Evolutionary conservation across 2,329 filamentous ascomycete genomes (phyloP), one percentile per base, ranked within the genome.

Genomic region (Gaeumannomyces sp.): DNA sequence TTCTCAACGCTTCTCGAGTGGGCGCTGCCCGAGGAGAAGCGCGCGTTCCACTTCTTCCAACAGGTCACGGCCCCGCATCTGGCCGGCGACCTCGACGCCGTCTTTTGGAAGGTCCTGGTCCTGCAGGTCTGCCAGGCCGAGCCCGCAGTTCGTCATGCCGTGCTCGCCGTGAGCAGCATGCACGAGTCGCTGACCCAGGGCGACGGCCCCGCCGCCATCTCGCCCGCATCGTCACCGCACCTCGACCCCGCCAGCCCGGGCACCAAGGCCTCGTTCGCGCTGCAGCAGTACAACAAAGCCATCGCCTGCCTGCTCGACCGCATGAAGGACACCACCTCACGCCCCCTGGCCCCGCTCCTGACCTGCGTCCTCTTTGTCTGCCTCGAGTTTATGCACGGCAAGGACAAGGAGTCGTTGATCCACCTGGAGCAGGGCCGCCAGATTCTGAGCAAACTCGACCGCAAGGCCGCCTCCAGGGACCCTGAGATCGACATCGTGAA

Each of bases 331-430:
- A 27, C 60, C 19, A 38, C 53, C 7, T 29, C 38, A 22, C 57
- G 38, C 11, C 66, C 66, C 3, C 59, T 67, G 2, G 66, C 60
- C 3, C 62, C 67, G 16, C 45, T 68, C 28, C 62, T 68, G 62
- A 67, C 67, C 4, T 67, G 66, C 50, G 53, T 68, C 14, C 65
- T 68, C 31, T 68, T 81, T 67, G 80, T 82, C 29, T 83, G 81
- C 68, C 79, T 85, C 61, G 83, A 85, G 71, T 82, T 83, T 68
- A 74, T 85, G 66, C 80, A 81, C 45, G 79, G 81, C 53, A 79
- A 84, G 65, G 78, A 80, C 59, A 70, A 72, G 6, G 77, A 78
- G 13, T 80, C 82, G 0, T 75, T 80, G 60, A 72, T 80, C 65
- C 79, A 81, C 61, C 78, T 81, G 22, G 72, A 74, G 22, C 78